Evolutionary conservation across 257 asterid genomes (phyloP), one percentile per base, ranked within the genome.

Genomic region (Marsdenia floribunda): DNA sequence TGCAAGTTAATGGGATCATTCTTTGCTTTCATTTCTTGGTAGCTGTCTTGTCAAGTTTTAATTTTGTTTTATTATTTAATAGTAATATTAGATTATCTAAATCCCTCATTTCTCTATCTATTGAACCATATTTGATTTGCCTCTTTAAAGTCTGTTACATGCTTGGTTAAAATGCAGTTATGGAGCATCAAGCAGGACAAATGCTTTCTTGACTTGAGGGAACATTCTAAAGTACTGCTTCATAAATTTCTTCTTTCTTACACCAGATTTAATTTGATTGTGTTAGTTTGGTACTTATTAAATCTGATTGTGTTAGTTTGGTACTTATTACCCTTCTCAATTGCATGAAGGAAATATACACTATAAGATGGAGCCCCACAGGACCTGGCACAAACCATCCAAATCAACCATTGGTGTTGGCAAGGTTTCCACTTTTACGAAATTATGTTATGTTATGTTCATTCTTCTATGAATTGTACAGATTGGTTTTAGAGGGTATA

Each of bases 361-460:
- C 78, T 52, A 73, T 82, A 49, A 70, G 83, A 70, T 82, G 86
- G 86, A 79, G 86, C 57, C 86, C 86, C 58, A 76, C 77, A 42
- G 80, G 83, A 70, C 83, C 86, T 40, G 79, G 73, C 54, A 72
- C 83, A 60, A 72, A 63, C 69, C 76, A 75, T 71, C 79, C 81
- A 61, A 79, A 82, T 74, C 67, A 35, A 65, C 68, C 64, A 26
- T 71, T 67, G 68, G 26, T 79, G 18, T 71, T 82, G 66, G 86
- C 86, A 49, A 82, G 86, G 86, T 82, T 57, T 22, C 24, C 42
- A 52, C 60, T 53, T 74, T 29, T n/a, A 38, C 10, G 35, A 21
- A 19, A 10, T 49, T 18, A 26, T 71, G 19, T 59, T 11, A 26
- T 71, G 19, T 59, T 11, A 26, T 33, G 3, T 67, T 33, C 60